Evolutionary conservation across 352 stramenopile genomes (phyloP).

Genomic region (Phytophthora sp.): DNA sequence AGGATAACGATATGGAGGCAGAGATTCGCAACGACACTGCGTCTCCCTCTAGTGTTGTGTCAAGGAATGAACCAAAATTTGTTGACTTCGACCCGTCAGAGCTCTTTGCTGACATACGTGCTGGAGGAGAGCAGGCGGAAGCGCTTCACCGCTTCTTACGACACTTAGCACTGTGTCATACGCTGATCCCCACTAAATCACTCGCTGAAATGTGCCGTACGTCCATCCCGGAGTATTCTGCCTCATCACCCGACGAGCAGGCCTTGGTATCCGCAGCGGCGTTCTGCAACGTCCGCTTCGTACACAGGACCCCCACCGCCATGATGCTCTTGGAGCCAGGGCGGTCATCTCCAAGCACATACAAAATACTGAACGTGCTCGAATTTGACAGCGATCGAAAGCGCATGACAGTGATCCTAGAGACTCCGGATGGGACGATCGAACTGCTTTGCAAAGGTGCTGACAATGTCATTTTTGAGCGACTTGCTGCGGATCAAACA

Average conservation of each 20-base stretch:
- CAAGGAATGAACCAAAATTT: slow-evolving; percentile 36
- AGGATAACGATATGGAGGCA: slow-evolving; percentile 57
- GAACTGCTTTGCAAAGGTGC: slow-evolving; percentile 81
- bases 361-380: slow-evolving; percentile 93
- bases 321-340: slow-evolving; percentile 64
- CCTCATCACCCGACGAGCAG: slow-evolving; percentile 84
- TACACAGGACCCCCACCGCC: slow-evolving; percentile 68
- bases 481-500: slow-evolving; percentile 47
- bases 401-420: slow-evolving; percentile 96
- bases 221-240: slow-evolving; percentile 72
- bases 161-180: slow-evolving; percentile 86
- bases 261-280: slow-evolving; percentile 76
- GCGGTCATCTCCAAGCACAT: slow-evolving; percentile 52
- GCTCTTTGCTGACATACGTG: slow-evolving; percentile 63
- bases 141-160: slow-evolving; percentile 68
- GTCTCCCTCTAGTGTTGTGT: neutral
- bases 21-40: slow-evolving; percentile 2
- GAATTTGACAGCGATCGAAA: slow-evolving; percentile 98
- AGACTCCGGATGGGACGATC: slow-evolving; percentile 65
- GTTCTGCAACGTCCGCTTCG: slow-evolving; percentile 81
- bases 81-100: slow-evolving; percentile 78
- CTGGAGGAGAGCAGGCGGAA: slow-evolving; percentile 41
- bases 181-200: slow-evolving; percentile 74
- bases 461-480: slow-evolving; percentile 83
- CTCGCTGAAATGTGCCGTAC: slow-evolving; percentile 81